Percentiles rank a stretch among this genome's conserved stretches.
Evolutionary conservation across 139 green algal species (phyloP).

Genomic region (Chlamydomonas schloesseri): DNA sequence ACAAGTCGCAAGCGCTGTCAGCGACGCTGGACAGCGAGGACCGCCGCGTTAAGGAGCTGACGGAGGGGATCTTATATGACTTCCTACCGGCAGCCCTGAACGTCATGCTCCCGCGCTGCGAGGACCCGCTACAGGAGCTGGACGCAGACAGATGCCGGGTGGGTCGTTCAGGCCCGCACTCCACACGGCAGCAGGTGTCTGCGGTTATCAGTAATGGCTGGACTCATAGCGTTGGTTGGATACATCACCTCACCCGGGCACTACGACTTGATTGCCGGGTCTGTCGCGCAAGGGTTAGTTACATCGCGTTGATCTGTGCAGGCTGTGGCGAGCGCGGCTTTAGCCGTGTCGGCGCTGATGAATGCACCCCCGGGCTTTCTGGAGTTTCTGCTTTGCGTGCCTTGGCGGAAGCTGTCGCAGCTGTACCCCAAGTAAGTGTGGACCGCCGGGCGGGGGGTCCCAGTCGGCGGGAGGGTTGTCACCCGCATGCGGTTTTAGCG

Average conservation of each 20-base stretch:
- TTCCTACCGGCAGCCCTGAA: conserved; percentile 69
- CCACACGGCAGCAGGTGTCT: no score
- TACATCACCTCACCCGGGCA: no score
- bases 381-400: conserved; percentile 85
- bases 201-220: no score
- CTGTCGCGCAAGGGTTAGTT: background rate
- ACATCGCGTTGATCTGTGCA: conserved; percentile 18
- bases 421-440: conserved; percentile 54
- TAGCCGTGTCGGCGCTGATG: conserved; percentile 69
- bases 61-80: conserved; percentile 70
- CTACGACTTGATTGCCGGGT: no score
- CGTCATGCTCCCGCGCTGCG: conserved; percentile 64
- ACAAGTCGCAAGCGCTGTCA: conserved; percentile 48
- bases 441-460: no score
- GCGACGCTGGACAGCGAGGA: conserved; percentile 65
- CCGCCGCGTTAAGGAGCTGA: conserved; percentile 69
- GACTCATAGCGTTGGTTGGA: no score
- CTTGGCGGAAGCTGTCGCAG: conserved; percentile 73
- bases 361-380: conserved; percentile 79
- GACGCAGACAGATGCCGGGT: conserved; percentile 59
- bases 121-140: conserved; percentile 60
- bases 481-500: no score
- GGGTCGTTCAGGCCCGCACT: no score
- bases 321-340: conserved; percentile 68
- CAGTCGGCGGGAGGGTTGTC: no score